Percentiles rank a stretch among this genome's conserved stretches.
Conservation (phyloP, 2,329 filamentous ascomycete species). For the Sporothrix luriei region DNA sequence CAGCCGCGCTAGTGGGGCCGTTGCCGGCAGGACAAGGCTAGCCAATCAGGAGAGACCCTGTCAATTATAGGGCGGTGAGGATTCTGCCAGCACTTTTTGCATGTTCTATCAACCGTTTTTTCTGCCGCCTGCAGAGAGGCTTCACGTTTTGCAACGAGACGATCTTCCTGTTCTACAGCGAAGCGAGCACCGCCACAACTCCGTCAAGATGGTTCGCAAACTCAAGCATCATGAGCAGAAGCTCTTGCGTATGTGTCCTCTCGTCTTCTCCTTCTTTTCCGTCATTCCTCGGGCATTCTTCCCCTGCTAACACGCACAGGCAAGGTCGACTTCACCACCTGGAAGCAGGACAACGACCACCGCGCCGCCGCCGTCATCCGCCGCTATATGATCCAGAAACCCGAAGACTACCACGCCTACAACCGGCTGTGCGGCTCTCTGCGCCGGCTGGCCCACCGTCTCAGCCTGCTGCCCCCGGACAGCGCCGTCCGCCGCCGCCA, state of each 20-base stretch:
- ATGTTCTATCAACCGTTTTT: neutral
- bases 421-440: slow-evolving; percentile 75
- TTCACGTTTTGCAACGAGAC: neutral
- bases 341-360: slow-evolving; percentile 85
- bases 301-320: slow-evolving; percentile 25
- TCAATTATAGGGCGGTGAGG: slow-evolving; percentile 27
- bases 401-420: slow-evolving; percentile 75
- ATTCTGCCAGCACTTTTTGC: slow-evolving; percentile 29
- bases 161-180: neutral
- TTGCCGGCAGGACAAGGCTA: slow-evolving; percentile 13
- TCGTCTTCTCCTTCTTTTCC: too few species aligned
- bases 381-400: slow-evolving; percentile 89
- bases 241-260: slow-evolving; percentile 59
- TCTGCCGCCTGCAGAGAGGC: neutral
- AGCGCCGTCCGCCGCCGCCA: slow-evolving; percentile 79
- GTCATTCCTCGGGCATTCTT: too few species aligned
- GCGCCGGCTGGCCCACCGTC: slow-evolving; percentile 83
- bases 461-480: slow-evolving; percentile 78
- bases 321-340: slow-evolving; percentile 87
- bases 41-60: neutral
- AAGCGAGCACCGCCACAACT: slow-evolving; percentile 4
- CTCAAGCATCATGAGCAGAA: slow-evolving; percentile 97
- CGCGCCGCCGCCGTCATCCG: slow-evolving; percentile 76
- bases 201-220: slow-evolving; percentile 78
- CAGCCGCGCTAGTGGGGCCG: slow-evolving; percentile 20